Conservation (phyloP, 192 early-diverging fungal species). For the Linnemannia exigua region DNA sequence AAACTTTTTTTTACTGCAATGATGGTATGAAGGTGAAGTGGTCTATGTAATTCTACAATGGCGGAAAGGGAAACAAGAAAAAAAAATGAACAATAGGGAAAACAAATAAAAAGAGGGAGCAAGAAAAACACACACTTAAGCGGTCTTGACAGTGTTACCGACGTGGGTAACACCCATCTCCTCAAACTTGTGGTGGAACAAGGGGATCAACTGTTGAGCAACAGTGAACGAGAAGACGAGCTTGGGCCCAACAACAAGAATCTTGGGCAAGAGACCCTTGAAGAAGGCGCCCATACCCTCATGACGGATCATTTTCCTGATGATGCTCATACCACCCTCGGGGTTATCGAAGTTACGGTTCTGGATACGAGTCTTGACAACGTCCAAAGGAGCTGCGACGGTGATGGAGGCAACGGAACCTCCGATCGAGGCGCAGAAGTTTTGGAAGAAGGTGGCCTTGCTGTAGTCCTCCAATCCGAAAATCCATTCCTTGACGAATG, state of each 20-base stretch:
- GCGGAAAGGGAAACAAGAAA: background rate
- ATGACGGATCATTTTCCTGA: constrained; percentile 90
- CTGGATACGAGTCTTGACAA: constrained; percentile 99
- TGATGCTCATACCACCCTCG: constrained; percentile 89
- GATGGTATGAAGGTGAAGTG: background rate
- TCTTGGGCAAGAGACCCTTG: constrained; percentile 94
- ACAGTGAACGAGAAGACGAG: constrained; percentile 98
- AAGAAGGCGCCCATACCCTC: constrained; percentile 96
- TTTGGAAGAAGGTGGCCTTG: constrained; percentile 99
- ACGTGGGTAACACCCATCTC: constrained; percentile 56
- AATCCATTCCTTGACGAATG: constrained; percentile 93
- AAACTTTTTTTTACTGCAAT: background rate
- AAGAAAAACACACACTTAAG: background rate
- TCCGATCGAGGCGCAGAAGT: constrained; percentile 96
- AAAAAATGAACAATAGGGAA: constrained; percentile 1
- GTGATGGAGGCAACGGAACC: constrained; percentile 96
- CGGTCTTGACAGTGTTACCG: constrained; percentile 40
- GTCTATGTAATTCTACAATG: constrained; percentile 12
- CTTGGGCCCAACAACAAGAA: constrained; percentile 95
- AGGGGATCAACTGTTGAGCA: constrained; percentile 94
- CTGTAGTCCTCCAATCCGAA: constrained; percentile 92
- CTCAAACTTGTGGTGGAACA: constrained; percentile 72
- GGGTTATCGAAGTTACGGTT: constrained; percentile 89
- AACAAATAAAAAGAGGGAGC: background rate
- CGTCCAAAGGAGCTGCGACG: constrained; percentile 96